A percentile compares a stretch with the other conserved stretches of the same genome.
These are phyloP conservation scores for Kregervanrija fluxuum DNA, from an alignment of 805 yeast species.

Conservation along the genomic window DNA sequence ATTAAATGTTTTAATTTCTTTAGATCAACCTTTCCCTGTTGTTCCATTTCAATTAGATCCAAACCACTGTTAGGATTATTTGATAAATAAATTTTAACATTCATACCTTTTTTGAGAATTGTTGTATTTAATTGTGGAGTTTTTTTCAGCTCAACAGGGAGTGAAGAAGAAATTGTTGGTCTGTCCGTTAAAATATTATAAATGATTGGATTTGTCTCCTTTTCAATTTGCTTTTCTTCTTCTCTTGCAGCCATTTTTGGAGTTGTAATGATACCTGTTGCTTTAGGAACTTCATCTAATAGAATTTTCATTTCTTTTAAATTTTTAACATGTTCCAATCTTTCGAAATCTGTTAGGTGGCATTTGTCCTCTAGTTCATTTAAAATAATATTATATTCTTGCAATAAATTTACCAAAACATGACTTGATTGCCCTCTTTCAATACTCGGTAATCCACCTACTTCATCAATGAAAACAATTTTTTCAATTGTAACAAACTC, in stretches of 20 bases:
- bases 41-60: conserved; percentile 33
- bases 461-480: conserved; percentile 65
- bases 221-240: conserved; percentile 59
- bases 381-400: conserved; percentile 63
- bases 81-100: conserved; percentile 37
- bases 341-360: conserved; percentile 34
- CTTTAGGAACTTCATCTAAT: conserved; percentile 40
- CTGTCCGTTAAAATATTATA: conserved; percentile 89
- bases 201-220: conserved; percentile 70
- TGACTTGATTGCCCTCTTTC: conserved; percentile 80
- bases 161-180: conserved; percentile 81
- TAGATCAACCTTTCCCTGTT: conserved; percentile 41
- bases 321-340: conserved; percentile 58
- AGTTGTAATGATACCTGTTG: conserved; percentile 82
- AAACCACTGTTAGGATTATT: conserved; percentile 28
- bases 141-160: conserved; percentile 57
- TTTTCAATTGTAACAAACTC: conserved; percentile 64
- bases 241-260: conserved; percentile 57
- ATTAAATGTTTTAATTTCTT: conserved; percentile 52
- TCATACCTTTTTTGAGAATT: conserved; percentile 69
- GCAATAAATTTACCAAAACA: conserved; percentile 76
- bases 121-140: conserved; percentile 70
- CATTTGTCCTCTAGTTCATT: conserved; percentile 54
- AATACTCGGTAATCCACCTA: conserved; percentile 87
- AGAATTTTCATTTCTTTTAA: conserved; percentile 56